phyloP scores from a whole-genome alignment of 495 filamentous ascomycete genomes.

The Penicillium atrosanguineum region DNA sequence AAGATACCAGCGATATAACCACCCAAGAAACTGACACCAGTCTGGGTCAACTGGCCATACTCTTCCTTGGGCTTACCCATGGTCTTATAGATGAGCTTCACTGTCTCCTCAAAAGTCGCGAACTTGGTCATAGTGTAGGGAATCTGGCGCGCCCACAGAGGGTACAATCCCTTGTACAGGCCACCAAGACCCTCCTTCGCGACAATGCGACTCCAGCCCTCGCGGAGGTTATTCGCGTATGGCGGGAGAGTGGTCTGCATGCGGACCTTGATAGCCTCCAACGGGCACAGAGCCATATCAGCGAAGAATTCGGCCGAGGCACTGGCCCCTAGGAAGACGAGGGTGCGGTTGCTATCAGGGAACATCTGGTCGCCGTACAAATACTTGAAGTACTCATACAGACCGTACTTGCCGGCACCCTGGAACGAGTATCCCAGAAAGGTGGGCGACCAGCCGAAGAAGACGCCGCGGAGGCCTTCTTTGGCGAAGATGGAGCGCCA shows the following conservation, averaged over 20 bases:
- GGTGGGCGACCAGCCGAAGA: slow-evolving; percentile 71
- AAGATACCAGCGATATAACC: slow-evolving; percentile 73
- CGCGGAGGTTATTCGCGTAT: slow-evolving; percentile 57
- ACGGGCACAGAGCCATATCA: slow-evolving; percentile 64
- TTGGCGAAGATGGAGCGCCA: slow-evolving; percentile 63
- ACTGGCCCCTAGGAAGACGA: slow-evolving; percentile 62
- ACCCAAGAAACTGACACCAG: slow-evolving; percentile 65
- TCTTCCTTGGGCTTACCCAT: slow-evolving; percentile 65
- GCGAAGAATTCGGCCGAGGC: slow-evolving; percentile 69
- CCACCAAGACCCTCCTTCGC: slow-evolving; percentile 57
- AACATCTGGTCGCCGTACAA: slow-evolving; percentile 63
- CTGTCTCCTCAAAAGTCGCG: slow-evolving; percentile 69
- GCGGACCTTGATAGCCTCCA: slow-evolving; percentile 69
- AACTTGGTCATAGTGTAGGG: slow-evolving; percentile 79
- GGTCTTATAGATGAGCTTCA: slow-evolving; percentile 58
- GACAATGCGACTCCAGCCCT: slow-evolving; percentile 61
- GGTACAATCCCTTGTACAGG: slow-evolving; percentile 67
- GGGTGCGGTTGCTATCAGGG: slow-evolving; percentile 59
- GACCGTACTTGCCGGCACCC: slow-evolving; percentile 75
- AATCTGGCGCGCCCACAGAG: slow-evolving; percentile 70
- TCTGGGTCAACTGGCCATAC: slow-evolving; percentile 62
- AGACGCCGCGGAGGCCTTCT: slow-evolving; percentile 67
- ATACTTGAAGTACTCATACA: slow-evolving; percentile 76
- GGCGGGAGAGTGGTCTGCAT: slow-evolving; percentile 72
- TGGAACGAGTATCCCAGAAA: slow-evolving; percentile 69